Conservation (phyloP, 2,329 filamentous ascomycete genomes). For the Cordyceps javanica region DNA sequence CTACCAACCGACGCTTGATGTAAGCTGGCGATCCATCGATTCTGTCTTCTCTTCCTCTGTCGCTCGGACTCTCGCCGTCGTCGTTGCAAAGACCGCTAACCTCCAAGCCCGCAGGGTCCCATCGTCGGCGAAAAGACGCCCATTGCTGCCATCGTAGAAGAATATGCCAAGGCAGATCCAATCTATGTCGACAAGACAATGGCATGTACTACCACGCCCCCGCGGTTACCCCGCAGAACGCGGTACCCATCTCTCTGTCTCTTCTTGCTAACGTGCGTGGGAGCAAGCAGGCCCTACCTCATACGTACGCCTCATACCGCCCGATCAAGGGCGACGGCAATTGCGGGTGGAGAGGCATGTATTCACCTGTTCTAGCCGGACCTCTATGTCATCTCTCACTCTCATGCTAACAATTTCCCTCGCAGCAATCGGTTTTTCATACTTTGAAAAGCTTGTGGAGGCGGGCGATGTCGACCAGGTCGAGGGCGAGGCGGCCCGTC, state of each 20-base stretch:
- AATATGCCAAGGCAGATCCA: constrained; percentile 84
- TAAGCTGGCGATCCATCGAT: constrained; percentile 26
- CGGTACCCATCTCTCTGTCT: not conserved
- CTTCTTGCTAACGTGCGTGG: not conserved
- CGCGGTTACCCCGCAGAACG: not conserved
- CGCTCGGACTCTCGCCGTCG: constrained; percentile 15
- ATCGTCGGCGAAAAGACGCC: constrained; percentile 73
- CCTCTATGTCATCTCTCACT: not conserved
- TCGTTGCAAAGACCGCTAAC: not conserved
- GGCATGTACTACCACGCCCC: constrained; percentile 45
- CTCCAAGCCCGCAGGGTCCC: constrained; percentile 58
- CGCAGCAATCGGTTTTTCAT: constrained; percentile 83
- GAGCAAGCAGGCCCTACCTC: constrained; percentile 60
- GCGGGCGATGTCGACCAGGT: constrained; percentile 59
- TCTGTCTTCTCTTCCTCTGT: not conserved
- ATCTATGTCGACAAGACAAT: constrained; percentile 81
- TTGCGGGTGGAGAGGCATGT: constrained; percentile 94
- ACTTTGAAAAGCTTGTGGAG: constrained; percentile 79
- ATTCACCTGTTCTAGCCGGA: constrained; percentile 12
- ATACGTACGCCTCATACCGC: constrained; percentile 82
- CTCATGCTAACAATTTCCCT: not conserved
- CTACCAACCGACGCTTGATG: constrained; percentile 52
- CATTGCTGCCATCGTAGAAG: constrained; percentile 69
- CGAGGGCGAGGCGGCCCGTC: constrained; percentile 63
- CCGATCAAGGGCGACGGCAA: constrained; percentile 88